Base-by-base conservation (phyloP, 169 alveolate genomes). In the Eimeria falciformis region DNA sequence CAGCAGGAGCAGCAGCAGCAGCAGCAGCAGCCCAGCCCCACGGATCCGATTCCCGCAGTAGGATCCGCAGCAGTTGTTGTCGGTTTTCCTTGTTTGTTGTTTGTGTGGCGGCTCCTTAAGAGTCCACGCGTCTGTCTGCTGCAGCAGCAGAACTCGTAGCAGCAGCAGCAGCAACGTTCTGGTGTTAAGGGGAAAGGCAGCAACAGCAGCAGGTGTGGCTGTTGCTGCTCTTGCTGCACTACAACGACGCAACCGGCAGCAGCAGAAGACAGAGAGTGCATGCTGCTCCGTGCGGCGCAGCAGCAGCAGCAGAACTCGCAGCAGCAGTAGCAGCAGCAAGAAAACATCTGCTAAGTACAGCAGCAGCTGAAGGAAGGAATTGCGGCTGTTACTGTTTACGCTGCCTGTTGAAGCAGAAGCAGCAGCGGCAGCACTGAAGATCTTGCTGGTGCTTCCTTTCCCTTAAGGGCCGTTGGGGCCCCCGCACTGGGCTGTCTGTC, bases 11-110 rank as follows among this genome's bases (percentile, higher is more conserved):
- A 69, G 81, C 81, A 23, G 81, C 81, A 69, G 81, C 81, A 69
- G 50, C 81, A 69, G 81, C 81, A 69, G 47, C 81, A 69, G 81
- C 81, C 55, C 81, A 69, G 81, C 81, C 81, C 81, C 81, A 69
- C 81, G 53, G 47, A 23, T 53, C 81, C 81, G 55, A 46, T 18
- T 46, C 55, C 53, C 27, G 50, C 33, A 33, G 81, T 65, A 5
- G 75, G 55, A 69, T 46, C 81, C 27, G 50, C 81, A 69, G 81
- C 81, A 33, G 81, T 37, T 69, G 81, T 69, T 69, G 81, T 69
- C 37, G 50, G 17, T 69, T 33, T 69, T 46, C 81, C n/a, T 69
- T 27, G 27, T 46, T 69, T 69, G 81, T 53, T 4, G 55, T 69
- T 69, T 69, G 55, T 69, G 43, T 37, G n/a, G 47, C n/a, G 47